Conservation (phyloP, 2,329 filamentous ascomycete species). For the Apiospora pterosperma region DNA sequence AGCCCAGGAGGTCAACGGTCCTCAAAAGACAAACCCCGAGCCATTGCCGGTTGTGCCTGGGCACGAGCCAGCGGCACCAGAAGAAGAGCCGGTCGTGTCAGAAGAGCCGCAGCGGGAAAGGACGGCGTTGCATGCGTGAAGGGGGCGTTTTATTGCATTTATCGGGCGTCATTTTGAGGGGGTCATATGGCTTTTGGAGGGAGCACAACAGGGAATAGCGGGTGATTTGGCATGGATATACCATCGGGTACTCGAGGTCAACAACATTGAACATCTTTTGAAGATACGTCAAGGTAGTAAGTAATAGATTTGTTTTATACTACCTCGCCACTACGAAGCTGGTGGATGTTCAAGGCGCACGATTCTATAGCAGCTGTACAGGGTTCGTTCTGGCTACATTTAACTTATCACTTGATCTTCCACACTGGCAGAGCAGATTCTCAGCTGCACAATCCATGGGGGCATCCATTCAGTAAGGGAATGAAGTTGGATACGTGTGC, state of each 20-base stretch:
- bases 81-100: conserved; percentile 7
- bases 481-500: too few relatives aligned
- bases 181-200: background rate
- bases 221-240: background rate
- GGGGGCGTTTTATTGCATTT: background rate
- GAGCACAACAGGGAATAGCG: background rate
- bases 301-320: background rate
- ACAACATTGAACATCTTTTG: background rate
- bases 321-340: background rate
- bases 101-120: conserved; percentile 19
- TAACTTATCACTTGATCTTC: too few relatives aligned
- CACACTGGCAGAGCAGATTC: too few relatives aligned
- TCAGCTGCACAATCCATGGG: too few relatives aligned
- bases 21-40: conserved; percentile 10
- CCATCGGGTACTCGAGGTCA: background rate
- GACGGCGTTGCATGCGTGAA: conserved; percentile 22
- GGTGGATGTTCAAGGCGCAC: too few relatives aligned
- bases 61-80: conserved; percentile 10
- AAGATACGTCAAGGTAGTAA: background rate
- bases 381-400: too few relatives aligned
- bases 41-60: conserved; percentile 22
- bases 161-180: background rate
- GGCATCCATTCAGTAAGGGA: too few relatives aligned
- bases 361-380: too few relatives aligned
- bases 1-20: conserved; percentile 53